Percentiles rank a stretch among this genome's conserved stretches.
These are phyloP conservation scores for Komagataella mondaviorum DNA, from an alignment of 805 yeast species.

Conservation along the genomic window DNA sequence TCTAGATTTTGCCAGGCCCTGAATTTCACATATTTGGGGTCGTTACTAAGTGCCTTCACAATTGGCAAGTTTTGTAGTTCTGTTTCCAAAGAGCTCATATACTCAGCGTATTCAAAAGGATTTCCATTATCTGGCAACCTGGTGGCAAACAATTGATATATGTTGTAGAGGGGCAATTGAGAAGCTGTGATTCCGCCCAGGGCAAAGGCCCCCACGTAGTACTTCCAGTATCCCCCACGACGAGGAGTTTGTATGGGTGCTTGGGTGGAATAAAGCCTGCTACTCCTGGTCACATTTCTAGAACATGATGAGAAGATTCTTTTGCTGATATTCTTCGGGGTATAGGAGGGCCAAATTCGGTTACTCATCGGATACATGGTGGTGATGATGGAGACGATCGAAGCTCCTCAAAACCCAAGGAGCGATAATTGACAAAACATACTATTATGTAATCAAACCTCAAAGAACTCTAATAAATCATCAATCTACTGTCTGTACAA, in stretches of 20 bases:
- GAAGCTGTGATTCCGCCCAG: neutral
- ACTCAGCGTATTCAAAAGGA: constrained; percentile 10
- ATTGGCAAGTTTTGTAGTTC: constrained; percentile 35
- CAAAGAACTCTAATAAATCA: neutral
- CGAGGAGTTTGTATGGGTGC: neutral
- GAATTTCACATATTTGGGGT: constrained; percentile 22
- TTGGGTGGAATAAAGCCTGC: neutral
- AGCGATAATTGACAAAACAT: neutral
- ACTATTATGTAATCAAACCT: neutral
- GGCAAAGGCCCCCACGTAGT: neutral
- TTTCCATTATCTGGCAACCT: constrained; percentile 1
- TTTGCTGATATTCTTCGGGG: neutral
- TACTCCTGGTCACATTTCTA: neutral
- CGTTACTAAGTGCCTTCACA: constrained; percentile 29
- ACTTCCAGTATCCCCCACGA: neutral
- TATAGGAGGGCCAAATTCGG: neutral
- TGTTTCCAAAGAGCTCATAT: constrained; percentile 24
- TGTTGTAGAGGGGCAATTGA: neutral
- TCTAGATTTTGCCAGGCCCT: constrained; percentile 33
- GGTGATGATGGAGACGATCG: neutral
- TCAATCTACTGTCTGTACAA: neutral
- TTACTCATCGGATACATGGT: neutral
- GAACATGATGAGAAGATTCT: neutral
- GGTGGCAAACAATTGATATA: neutral
- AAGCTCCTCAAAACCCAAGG: neutral